Conservation (phyloP, 805 yeast species). For the Starmera caribaea region DNA sequence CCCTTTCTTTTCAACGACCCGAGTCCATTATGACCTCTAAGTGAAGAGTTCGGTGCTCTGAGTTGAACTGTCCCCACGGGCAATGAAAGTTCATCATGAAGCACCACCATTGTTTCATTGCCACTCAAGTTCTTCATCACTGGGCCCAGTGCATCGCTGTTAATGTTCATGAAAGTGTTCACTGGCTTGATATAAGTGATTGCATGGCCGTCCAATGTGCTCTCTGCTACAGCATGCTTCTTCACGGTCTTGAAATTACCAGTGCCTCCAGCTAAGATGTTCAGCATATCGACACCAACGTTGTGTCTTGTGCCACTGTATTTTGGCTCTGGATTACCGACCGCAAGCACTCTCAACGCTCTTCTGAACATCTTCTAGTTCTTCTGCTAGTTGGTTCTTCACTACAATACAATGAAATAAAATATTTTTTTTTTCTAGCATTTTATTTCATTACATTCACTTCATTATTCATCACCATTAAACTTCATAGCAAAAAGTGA, state of each 20-base stretch:
- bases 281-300: constrained; percentile 56
- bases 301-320: constrained; percentile 64
- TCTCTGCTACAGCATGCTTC: constrained; percentile 6
- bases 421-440: background rate
- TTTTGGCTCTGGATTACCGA: constrained; percentile 71
- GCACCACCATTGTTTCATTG: constrained; percentile 38
- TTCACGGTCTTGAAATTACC: constrained; percentile 2
- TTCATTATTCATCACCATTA: no score
- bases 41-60: constrained; percentile 48
- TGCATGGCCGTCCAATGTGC: constrained; percentile 11
- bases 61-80: constrained; percentile 58
- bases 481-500: background rate
- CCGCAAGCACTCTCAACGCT: constrained; percentile 32
- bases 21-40: constrained; percentile 83
- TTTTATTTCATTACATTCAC: no score
- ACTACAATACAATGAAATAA: background rate
- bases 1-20: constrained; percentile 43
- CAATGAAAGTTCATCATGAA: constrained; percentile 74
- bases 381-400: constrained; percentile 9
- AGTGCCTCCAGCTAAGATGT: constrained; percentile 17
- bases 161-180: constrained; percentile 53
- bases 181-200: constrained; percentile 31
- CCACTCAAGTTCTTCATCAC: constrained; percentile 29
- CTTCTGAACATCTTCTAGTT: constrained; percentile 1
- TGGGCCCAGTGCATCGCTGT: constrained; percentile 47